These are phyloP conservation scores for Podila verticillata DNA, from an alignment of 192 early-diverging fungal species.

Conservation along the genomic window DNA sequence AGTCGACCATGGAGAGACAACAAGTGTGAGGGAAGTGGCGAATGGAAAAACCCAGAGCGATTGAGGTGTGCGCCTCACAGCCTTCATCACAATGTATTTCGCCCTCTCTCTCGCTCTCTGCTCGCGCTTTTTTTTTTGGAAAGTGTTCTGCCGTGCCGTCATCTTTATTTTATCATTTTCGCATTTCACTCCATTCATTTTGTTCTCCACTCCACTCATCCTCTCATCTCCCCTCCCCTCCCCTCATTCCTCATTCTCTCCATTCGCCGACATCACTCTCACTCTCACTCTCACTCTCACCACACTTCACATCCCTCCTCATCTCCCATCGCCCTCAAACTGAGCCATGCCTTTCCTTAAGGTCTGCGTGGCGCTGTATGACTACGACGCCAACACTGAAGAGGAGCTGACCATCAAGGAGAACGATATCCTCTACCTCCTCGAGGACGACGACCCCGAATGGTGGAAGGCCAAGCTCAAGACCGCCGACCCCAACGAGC, in stretches of 20 bases:
- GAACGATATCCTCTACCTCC: conserved; percentile 86
- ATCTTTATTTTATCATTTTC: no score
- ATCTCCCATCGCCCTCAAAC: not conserved
- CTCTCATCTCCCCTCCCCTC: not conserved
- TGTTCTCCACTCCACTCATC: not conserved
- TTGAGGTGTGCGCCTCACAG: no score
- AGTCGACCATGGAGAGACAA: no score
- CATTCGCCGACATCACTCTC: not conserved
- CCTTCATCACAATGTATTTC: no score
- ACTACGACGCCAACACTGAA: conserved; percentile 83
- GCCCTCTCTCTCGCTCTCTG: no score
- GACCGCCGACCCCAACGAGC: conserved; percentile 55
- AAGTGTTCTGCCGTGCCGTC: no score
- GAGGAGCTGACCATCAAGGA: conserved; percentile 90
- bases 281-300: not conserved
- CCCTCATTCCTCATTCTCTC: not conserved
- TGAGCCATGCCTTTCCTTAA: conserved; percentile 56
- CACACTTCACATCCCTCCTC: conserved; percentile 1
- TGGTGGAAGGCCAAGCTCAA: conserved; percentile 92
- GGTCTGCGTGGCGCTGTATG: conserved; percentile 86
- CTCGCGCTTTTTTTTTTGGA: no score
- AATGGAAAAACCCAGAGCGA: no score
- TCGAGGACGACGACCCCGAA: conserved; percentile 90
- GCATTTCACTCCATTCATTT: not conserved
- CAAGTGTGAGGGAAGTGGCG: no score